A percentile compares a stretch with the other conserved stretches of the same genome.
phyloP scores from a whole-genome alignment of 129 eudicot species.

The Pittosporum tobira region DNA sequence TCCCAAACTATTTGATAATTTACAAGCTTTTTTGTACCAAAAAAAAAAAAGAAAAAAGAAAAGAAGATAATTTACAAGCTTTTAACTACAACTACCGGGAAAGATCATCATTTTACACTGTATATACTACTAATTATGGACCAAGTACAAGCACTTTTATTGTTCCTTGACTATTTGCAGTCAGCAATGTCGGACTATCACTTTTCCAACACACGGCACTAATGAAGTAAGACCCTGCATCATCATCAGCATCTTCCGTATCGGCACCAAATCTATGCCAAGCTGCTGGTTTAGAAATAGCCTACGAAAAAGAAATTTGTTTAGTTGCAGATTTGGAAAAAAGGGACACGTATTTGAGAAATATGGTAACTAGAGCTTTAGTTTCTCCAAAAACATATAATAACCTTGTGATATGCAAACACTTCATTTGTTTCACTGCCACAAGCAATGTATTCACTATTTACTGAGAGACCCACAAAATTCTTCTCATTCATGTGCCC shows the following conservation, averaged over 20 bases:
- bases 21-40: no score
- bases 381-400: background rate
- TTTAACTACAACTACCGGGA: no score
- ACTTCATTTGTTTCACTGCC: constrained; percentile 92
- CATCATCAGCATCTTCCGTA: constrained; percentile 36
- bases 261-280: constrained; percentile 50
- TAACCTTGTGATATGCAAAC: constrained; percentile 82
- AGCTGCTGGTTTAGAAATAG: constrained; percentile 67
- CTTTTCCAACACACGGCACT: constrained; percentile 86
- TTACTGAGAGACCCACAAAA: constrained; percentile 74
- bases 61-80: no score
- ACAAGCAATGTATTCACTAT: constrained; percentile 67
- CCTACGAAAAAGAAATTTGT: constrained; percentile 29
- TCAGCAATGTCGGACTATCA: constrained; percentile 57
- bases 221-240: constrained; percentile 59
- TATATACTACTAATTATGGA: constrained; percentile 15
- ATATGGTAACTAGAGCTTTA: background rate
- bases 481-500: constrained; percentile 90
- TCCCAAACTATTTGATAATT: no score
- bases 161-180: constrained; percentile 75
- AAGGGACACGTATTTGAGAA: background rate
- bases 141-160: constrained; percentile 69
- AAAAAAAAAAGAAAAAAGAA: no score
- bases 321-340: background rate
- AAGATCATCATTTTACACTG: constrained; percentile 10